Base-by-base conservation (phyloP, 768 basidiomycete species). In the Auricularia sp. region DNA sequence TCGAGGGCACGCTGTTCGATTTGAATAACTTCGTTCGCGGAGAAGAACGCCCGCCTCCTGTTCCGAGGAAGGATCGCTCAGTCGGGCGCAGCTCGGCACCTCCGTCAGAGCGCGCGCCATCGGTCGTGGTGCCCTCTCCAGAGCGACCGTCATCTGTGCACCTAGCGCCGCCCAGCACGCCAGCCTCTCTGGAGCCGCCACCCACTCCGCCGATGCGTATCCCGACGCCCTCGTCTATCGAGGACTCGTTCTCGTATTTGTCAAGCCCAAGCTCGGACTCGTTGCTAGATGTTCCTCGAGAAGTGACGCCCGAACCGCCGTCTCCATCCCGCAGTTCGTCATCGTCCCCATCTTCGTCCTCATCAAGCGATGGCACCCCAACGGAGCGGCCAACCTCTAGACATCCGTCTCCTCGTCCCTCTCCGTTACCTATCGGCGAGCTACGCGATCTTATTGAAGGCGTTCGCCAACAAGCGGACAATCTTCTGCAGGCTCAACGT, bases 1-100 rank as follows among this genome's bases (percentile, higher is more conserved):
- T 97, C 45, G 82, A 88, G 65, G 79, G 86, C 44, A 86, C 90
- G 68, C 76, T 96, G 2, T 79, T 79, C 13, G 83, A 86, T 56
- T 78, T 94, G 24, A 71, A 74, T 3, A 64, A 67, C 58, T 71
- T 69, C 59, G 47, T 72, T 5, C 68, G 69, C 4, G 24, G 34
- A 13, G 69, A 62, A 35, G 72, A 71, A 21, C 29, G 56, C 11
- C 71, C 74, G 1, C 76, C 76, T 21, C 75, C 74, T 33, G 66
- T 76, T 58, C 62, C 65, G 10, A 71, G 42, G 18, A 74, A 73
- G 61, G 83, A 86, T 58, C 74, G 73, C 47, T 79, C 79, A 13
- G 78, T 82, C 24, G 82, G 80, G 7, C 76, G 79, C 3, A 78
- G 78, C 62, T 79, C 47, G 6, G 47, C 47, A 18, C 47, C 47